Evolutionary conservation across 495 filamentous ascomycete species (phyloP), one percentile per base, ranked within the genome.

Genomic region (Penicillium samsonianum): DNA sequence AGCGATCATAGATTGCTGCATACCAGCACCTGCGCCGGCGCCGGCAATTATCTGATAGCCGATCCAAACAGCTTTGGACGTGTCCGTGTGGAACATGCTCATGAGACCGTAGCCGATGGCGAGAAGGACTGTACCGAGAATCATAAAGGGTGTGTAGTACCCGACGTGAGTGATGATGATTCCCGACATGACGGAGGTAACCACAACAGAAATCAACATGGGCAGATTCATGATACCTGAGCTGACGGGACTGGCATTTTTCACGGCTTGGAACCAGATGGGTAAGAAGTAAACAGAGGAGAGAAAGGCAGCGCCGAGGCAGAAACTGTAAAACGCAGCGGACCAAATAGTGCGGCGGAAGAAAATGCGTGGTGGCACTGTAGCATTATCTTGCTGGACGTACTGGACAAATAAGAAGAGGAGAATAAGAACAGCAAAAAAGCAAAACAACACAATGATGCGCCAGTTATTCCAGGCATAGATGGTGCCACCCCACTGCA

Each of bases 141-240:
- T 74, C 69, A 89, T 80, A 60, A 86, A 85, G 2, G 88, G 87
- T 1, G 82, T 79, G 69, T 90, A 90, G 64, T 91, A 89, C 1
- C 90, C 89, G 26, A 83, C 69, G 1, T 72, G 58, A 1, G 82
- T 84, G 37, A 88, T 80, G 8, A 80, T 33, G 2, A 70, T 73
- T 23, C 90, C 89, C 0, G 61, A 40, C 5, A 63, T 23, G 0
- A 77, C 59, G 11, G 70, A 70, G 1, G 64, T 59, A 5, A 76
- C 55, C 40, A 77, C 72, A 1, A 42, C 26, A 2, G 63, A 65
- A 9, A 67, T 64, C n/a, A 78, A 43, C 65, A 77, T 70, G 5
- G 75, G 74, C 2, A 78, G 66, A 8, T 69, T 55, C 19, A 62
- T 62, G 35, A 78, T 70, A 22, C 90, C 90, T 0, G 86, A 89